phyloP scores from a whole-genome alignment of 306 rosid species.

The Corylus heterophylla region DNA sequence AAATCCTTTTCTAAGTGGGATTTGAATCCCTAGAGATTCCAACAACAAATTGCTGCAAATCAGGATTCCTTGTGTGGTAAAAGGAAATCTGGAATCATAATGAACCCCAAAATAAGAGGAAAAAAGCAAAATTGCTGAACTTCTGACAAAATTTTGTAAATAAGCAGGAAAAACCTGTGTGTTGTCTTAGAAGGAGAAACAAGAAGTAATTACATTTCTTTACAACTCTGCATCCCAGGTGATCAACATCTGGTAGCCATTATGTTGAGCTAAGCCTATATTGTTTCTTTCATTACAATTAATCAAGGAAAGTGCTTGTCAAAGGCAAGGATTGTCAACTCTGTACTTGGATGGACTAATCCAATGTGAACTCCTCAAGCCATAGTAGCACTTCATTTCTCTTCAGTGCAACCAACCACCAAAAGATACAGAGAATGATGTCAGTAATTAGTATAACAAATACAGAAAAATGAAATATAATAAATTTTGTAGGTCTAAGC shows the following conservation, averaged over 20 bases:
- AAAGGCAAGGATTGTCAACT: constrained; percentile 4
- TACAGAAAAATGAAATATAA: neutral
- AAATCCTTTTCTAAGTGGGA: no score
- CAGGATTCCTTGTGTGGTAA: neutral
- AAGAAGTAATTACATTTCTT: neutral
- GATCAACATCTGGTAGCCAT: neutral
- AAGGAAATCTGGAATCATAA: neutral
- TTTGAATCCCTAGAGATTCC: no score
- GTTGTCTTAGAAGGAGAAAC: neutral
- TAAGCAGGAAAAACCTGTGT: neutral
- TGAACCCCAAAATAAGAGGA: neutral
- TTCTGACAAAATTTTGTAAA: neutral
- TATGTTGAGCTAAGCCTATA: neutral
- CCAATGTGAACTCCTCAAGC: constrained; percentile 80
- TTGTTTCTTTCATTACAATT: neutral
- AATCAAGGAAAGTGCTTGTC: neutral
- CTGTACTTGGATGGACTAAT: constrained; percentile 29
- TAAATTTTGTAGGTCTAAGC: neutral
- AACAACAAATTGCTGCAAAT: no score
- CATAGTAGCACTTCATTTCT: constrained; percentile 90
- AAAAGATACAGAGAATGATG: constrained; percentile 16
- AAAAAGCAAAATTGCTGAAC: neutral
- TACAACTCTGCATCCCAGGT: neutral
- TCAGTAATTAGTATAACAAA: constrained; percentile 22
- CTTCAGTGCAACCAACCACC: constrained; percentile 45